Conservation (phyloP, 805 yeast species). For the Yarrowia sp. region DNA sequence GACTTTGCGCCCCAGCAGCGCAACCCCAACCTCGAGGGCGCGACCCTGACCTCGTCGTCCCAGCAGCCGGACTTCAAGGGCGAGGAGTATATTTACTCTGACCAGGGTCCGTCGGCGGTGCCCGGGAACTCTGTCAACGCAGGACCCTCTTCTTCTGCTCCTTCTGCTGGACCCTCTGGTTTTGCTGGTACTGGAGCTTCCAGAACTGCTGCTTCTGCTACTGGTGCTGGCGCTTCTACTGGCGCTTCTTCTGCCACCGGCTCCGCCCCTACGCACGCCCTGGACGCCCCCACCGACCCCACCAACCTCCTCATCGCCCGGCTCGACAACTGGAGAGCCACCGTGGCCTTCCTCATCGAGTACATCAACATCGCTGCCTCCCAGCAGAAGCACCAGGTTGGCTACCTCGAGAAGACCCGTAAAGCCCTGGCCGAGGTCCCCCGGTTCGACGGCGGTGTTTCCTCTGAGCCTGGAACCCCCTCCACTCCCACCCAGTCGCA, state of each 20-base stretch:
- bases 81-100: constrained; percentile 19
- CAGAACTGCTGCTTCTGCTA: not conserved
- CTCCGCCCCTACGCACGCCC: constrained; percentile 22
- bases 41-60: constrained; percentile 22
- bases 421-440: constrained; percentile 51
- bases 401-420: constrained; percentile 50
- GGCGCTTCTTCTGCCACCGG: too few relatives aligned
- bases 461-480: constrained; percentile 18
- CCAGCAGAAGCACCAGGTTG: constrained; percentile 47
- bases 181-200: not conserved
- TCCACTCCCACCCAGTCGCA: constrained; percentile 23
- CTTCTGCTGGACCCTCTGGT: not conserved
- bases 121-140: not conserved
- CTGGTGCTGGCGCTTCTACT: not conserved
- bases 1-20: constrained; percentile 13
- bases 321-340: constrained; percentile 53
- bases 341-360: constrained; percentile 47
- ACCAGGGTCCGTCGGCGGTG: not conserved
- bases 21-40: constrained; percentile 21
- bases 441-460: constrained; percentile 46
- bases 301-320: constrained; percentile 50
- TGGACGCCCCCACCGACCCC: constrained; percentile 48
- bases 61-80: constrained; percentile 35
- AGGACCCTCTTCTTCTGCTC: not conserved
- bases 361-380: constrained; percentile 47